Evolutionary conservation across 1,139 yeast species (phyloP), one percentile per base, ranked within the genome.

Genomic region (Pichia sp.): DNA sequence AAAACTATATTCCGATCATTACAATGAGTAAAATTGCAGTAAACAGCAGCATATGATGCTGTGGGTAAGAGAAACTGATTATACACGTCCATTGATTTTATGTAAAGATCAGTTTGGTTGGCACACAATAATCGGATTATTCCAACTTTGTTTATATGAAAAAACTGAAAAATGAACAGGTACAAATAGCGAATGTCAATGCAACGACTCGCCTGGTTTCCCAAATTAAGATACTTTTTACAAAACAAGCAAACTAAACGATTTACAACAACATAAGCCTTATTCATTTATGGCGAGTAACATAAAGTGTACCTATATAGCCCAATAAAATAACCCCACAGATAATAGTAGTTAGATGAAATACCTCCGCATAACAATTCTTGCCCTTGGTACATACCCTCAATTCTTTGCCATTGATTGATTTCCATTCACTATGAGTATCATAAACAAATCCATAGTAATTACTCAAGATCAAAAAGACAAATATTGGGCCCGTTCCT

Each of bases 51-150:
- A 12, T 80, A 62, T 30, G 86, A 88, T 51, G 79, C 72, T 2
- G 95, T 70, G 4, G 96, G 95, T 51, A 79, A 84, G 38, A 85
- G 70, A 54, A 88, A 70, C 60, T 84, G 91, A 51, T 81, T 79
- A 61, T 82, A 85, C 15, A 84, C 82, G 55, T 88, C 89, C 97
- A 89, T 86, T n/a, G n/a, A n/a, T n/a, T n/a, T n/a, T n/a, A n/a
- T n/a, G n/a, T n/a, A n/a, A n/a, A n/a, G n/a, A n/a, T n/a, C n/a
- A n/a, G n/a, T n/a, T n/a, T n/a, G n/a, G n/a, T n/a, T n/a, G n/a
- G n/a, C n/a, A n/a, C n/a, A n/a, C n/a, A n/a, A n/a, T n/a, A n/a
- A n/a, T n/a, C n/a, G n/a, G n/a, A n/a, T n/a, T n/a, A n/a, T n/a
- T n/a, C n/a, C n/a, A n/a, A n/a, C n/a, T n/a, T n/a, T n/a, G n/a